Conservation (phyloP, 192 early-diverging fungal species). For the Coemansia sp. region DNA sequence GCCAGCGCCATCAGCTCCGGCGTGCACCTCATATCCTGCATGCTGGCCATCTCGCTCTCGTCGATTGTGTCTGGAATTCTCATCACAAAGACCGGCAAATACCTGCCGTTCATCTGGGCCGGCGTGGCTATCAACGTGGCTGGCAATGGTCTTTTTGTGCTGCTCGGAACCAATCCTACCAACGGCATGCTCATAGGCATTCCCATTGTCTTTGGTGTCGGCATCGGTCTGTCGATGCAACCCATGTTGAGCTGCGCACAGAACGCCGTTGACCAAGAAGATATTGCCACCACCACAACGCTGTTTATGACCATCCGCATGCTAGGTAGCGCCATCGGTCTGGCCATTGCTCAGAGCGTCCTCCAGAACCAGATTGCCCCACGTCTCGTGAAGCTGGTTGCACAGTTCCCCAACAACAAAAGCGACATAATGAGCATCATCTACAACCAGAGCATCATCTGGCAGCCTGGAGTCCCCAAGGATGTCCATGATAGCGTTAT, state of each 20-base stretch:
- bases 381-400: conserved; percentile 12
- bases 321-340: conserved; percentile 40
- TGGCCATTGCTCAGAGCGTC: conserved; percentile 29
- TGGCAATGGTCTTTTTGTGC: conserved; percentile 33
- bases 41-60: conserved; percentile 33
- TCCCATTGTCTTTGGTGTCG: conserved; percentile 42
- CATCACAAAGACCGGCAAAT: conserved; percentile 32
- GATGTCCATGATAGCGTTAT: conserved; percentile 43
- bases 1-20: conserved; percentile 34
- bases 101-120: conserved; percentile 20
- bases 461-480: conserved; percentile 13
- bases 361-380: conserved; percentile 35
- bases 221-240: conserved; percentile 45
- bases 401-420: conserved; percentile 36
- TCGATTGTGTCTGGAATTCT: conserved; percentile 26
- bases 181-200: conserved; percentile 35
- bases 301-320: conserved; percentile 39
- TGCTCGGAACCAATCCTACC: conserved; percentile 23
- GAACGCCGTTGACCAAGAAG: conserved; percentile 20
- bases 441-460: conserved; percentile 33
- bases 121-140: conserved; percentile 19
- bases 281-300: conserved; percentile 39
- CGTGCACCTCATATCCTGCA: conserved; percentile 33
- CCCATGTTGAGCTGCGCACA: conserved; percentile 41
- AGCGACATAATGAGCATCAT: conserved; percentile 34